Conservation (phyloP, 2,329 filamentous ascomycete genomes). For the Fusarium sp. region DNA sequence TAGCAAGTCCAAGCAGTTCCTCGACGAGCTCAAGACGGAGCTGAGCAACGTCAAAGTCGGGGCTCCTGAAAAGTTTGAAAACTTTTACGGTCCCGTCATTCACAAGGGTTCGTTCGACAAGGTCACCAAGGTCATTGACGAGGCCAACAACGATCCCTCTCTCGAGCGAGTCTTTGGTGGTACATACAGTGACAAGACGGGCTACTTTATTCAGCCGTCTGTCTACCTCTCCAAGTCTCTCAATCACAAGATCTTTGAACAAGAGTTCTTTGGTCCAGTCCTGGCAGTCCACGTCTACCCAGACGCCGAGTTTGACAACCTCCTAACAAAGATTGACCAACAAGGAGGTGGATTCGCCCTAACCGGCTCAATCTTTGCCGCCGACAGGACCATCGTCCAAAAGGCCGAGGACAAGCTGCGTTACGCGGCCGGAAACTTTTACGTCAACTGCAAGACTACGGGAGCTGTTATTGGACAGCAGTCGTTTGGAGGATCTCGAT, state of each 20-base stretch:
- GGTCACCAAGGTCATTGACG: conserved; percentile 78
- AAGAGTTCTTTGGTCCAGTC: conserved; percentile 86
- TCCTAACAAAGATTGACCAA: conserved; percentile 69
- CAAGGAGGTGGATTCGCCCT: conserved; percentile 78
- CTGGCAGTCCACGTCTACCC: conserved; percentile 80
- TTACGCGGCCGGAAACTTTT: conserved; percentile 82
- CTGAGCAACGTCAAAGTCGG: conserved; percentile 77
- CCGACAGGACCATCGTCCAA: conserved; percentile 71
- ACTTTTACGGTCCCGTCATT: conserved; percentile 89
- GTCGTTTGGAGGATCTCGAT: conserved; percentile 75
- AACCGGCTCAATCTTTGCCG: conserved; percentile 79
- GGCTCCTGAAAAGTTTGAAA: conserved; percentile 71
- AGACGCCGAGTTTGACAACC: conserved; percentile 62
- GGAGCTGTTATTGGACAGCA: conserved; percentile 78
- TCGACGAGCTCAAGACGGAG: conserved; percentile 71
- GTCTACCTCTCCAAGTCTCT: conserved; percentile 80
- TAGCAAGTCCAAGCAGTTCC: conserved; percentile 76
- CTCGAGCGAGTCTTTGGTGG: conserved; percentile 79
- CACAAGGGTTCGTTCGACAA: conserved; percentile 83
- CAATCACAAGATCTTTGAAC: conserved; percentile 75
- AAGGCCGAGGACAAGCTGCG: conserved; percentile 75
- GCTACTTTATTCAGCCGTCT: conserved; percentile 85
- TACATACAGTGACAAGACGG: conserved; percentile 77
- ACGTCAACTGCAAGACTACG: conserved; percentile 83
- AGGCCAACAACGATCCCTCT: conserved; percentile 75